A percentile compares a stretch with the other conserved stretches of the same genome.
phyloP scores from a whole-genome alignment of 169 alveolate genomes.

The Plasmodium chabaudi region DNA sequence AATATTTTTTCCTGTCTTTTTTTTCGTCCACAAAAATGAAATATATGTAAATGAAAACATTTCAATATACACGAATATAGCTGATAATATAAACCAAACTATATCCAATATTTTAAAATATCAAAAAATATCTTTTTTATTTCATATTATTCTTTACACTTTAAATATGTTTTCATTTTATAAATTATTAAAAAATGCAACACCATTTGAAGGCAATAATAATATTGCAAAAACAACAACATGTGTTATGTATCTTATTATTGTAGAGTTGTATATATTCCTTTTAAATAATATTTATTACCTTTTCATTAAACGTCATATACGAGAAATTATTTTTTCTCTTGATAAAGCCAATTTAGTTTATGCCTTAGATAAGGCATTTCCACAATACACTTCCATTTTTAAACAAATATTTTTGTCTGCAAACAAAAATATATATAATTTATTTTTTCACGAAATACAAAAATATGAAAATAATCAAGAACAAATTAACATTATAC shows the following conservation, averaged over 20 bases:
- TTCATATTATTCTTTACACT: slow-evolving; percentile 33
- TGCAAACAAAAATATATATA: background rate
- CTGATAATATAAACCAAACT: slow-evolving; percentile 18
- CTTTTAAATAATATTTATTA: slow-evolving; percentile 32
- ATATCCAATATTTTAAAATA: slow-evolving; percentile 20
- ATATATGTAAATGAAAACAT: slow-evolving; percentile 20
- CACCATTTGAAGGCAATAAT: background rate
- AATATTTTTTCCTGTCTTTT: slow-evolving; percentile 20
- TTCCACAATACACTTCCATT: slow-evolving; percentile 37
- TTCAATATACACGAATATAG: slow-evolving; percentile 17
- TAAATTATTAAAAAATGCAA: slow-evolving; percentile 12
- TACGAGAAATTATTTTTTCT: slow-evolving; percentile 13
- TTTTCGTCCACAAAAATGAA: background rate
- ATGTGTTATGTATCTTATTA: slow-evolving; percentile 25
- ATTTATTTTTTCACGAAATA: slow-evolving; percentile 7
- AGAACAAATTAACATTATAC: background rate
- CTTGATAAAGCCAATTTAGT: slow-evolving; percentile 56
- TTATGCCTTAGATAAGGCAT: slow-evolving; percentile 19
- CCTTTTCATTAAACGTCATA: slow-evolving; percentile 17
- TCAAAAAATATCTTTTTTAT: slow-evolving; percentile 18
- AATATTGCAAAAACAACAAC: slow-evolving; percentile 13
- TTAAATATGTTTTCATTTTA: slow-evolving; percentile 31
- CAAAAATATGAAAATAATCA: slow-evolving; percentile 9
- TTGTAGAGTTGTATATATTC: slow-evolving; percentile 42
- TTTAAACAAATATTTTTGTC: slow-evolving; percentile 14